Conservation (phyloP, 1,139 yeast species). For the Hansenula sp. region DNA sequence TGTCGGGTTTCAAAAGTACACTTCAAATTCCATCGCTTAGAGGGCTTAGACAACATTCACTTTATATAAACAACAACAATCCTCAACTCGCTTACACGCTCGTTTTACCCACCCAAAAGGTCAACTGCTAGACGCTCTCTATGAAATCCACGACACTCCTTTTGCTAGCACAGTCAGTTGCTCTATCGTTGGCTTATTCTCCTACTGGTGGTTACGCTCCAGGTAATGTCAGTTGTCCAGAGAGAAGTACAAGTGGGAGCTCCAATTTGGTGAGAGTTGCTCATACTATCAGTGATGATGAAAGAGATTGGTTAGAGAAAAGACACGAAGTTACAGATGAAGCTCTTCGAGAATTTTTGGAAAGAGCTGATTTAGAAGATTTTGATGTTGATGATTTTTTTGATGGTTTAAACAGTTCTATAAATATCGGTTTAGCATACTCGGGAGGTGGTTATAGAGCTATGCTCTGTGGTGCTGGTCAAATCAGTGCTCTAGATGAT, state of each 20-base stretch:
- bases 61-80: no score
- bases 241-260: conserved; percentile 21
- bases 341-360: conserved; percentile 52
- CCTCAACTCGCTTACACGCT: background rate
- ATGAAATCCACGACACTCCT: background rate
- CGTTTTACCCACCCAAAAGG: background rate
- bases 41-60: no score
- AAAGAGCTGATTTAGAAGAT: conserved; percentile 52
- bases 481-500: conserved; percentile 72
- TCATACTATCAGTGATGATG: conserved; percentile 23
- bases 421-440: conserved; percentile 67
- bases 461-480: conserved; percentile 88
- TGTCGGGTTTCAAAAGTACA: background rate
- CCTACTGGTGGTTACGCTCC: conserved; percentile 69
- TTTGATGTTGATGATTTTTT: conserved; percentile 52
- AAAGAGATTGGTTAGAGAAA: conserved; percentile 29
- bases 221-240: conserved; percentile 53
- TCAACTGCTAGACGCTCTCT: background rate
- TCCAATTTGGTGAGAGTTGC: conserved; percentile 34
- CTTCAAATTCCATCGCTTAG: no score
- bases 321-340: conserved; percentile 51
- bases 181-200: conserved; percentile 40
- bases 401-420: conserved; percentile 34
- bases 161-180: background rate
- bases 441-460: conserved; percentile 95